Conservation (phyloP, 768 basidiomycete genomes). For the Mycena belliarum region DNA sequence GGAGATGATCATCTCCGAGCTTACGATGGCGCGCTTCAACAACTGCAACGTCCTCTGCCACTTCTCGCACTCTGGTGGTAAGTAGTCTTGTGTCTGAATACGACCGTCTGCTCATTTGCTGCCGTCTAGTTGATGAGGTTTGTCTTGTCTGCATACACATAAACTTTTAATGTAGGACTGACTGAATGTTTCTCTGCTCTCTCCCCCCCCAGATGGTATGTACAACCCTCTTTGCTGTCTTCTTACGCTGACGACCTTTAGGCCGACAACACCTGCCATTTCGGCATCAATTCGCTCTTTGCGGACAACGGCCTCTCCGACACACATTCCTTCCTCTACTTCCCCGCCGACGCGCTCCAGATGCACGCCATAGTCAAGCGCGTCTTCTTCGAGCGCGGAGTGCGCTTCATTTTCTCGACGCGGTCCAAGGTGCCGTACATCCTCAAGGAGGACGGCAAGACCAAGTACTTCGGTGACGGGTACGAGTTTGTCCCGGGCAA, state of each 20-base stretch:
- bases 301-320: slow-evolving; percentile 87
- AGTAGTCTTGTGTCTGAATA: slow-evolving; percentile 21
- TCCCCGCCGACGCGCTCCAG: slow-evolving; percentile 83
- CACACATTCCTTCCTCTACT: slow-evolving; percentile 78
- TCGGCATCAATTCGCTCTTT: slow-evolving; percentile 83
- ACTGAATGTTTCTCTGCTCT: background rate
- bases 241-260: slow-evolving; percentile 16
- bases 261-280: slow-evolving; percentile 55
- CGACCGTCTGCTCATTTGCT: slow-evolving; percentile 1
- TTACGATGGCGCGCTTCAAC: slow-evolving; percentile 92
- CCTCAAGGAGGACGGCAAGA: slow-evolving; percentile 70
- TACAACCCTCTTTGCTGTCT: background rate
- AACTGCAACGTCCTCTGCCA: slow-evolving; percentile 85
- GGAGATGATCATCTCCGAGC: slow-evolving; percentile 87
- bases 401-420: slow-evolving; percentile 88
- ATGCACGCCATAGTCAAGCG: slow-evolving; percentile 76
- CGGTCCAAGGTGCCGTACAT: slow-evolving; percentile 89
- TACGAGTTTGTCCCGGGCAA: slow-evolving; percentile 85
- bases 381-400: slow-evolving; percentile 81
- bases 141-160: slow-evolving; percentile 17
- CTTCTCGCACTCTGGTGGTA: slow-evolving; percentile 79
- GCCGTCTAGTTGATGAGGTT: slow-evolving; percentile 59
- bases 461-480: slow-evolving; percentile 62
- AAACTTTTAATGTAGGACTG: slow-evolving; percentile 3
- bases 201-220: slow-evolving; percentile 39